Conservation (phyloP, 257 asterid species). For the Leptodermis oblonga region DNA sequence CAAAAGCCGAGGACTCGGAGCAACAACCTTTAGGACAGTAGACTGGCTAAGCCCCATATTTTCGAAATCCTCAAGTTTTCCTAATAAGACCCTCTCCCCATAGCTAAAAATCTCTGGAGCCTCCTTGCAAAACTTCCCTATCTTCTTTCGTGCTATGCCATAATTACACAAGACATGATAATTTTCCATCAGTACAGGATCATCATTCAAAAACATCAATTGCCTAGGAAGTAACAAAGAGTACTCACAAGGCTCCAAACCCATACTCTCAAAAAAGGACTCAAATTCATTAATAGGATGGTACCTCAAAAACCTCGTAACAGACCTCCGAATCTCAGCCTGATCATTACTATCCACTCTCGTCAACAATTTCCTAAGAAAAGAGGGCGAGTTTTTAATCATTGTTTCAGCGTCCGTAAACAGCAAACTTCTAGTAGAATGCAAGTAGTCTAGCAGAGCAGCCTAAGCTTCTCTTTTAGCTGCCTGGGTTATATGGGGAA, state of each 20-base stretch:
- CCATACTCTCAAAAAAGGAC: constrained; percentile 80
- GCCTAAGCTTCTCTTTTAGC: constrained; percentile 51
- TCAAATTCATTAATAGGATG: constrained; percentile 89
- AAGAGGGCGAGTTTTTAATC: constrained; percentile 59
- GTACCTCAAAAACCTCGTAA: constrained; percentile 60
- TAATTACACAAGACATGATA: constrained; percentile 58
- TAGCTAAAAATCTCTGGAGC: constrained; percentile 52
- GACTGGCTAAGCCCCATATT: constrained; percentile 47
- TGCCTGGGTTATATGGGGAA: constrained; percentile 19
- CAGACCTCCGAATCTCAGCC: constrained; percentile 32
- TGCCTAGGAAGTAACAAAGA: constrained; percentile 46
- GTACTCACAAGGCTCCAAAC: constrained; percentile 52
- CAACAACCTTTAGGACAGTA: constrained; percentile 43
- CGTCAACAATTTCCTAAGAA: constrained; percentile 42
- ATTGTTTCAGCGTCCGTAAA: constrained; percentile 69
- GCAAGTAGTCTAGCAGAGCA: constrained; percentile 68
- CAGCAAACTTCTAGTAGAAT: constrained; percentile 60
- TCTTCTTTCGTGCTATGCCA: constrained; percentile 48
- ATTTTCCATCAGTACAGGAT: constrained; percentile 50
- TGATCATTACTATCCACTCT: constrained; percentile 29
- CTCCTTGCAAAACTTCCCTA: constrained; percentile 54
- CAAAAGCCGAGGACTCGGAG: constrained; percentile 54
- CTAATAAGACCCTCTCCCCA: constrained; percentile 35
- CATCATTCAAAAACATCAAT: constrained; percentile 63
- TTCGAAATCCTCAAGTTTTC: constrained; percentile 43